Conservation (phyloP, 1,284 basidiomycete genomes). For the Hypsizygus ulmarius region DNA sequence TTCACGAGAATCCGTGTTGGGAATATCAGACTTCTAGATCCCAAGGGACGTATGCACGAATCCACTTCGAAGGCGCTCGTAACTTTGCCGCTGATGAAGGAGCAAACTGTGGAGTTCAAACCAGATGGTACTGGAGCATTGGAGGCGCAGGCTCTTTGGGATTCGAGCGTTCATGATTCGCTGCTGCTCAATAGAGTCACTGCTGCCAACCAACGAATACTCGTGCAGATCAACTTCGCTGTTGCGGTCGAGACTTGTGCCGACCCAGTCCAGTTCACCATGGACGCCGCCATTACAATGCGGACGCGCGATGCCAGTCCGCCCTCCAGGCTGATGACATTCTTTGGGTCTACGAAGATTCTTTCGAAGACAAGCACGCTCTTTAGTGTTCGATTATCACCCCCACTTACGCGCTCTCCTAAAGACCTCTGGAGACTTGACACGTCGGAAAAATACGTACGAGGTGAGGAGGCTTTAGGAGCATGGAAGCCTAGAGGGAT, state of each 20-base stretch:
- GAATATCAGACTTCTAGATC: conserved; percentile 81
- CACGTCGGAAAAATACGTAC: conserved; percentile 90
- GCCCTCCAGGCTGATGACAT: conserved; percentile 71
- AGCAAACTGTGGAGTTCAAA: conserved; percentile 70
- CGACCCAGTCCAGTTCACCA: conserved; percentile 81
- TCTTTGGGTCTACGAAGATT: conserved; percentile 76
- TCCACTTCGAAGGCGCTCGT: conserved; percentile 66
- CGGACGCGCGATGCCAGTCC: conserved; percentile 84
- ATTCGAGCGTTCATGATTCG: conserved; percentile 90
- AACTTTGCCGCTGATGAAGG: conserved; percentile 71
- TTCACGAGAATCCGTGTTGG: conserved; percentile 79
- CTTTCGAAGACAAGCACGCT: conserved; percentile 76
- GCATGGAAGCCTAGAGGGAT: conserved; percentile 88
- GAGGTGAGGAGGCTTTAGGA: conserved; percentile 83
- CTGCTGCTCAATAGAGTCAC: conserved; percentile 86
- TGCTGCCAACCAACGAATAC: conserved; percentile 70
- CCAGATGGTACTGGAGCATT: conserved; percentile 80
- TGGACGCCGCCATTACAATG: conserved; percentile 88
- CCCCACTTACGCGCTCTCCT: conserved; percentile 83
- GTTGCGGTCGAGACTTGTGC: conserved; percentile 82
- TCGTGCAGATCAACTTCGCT: conserved; percentile 76
- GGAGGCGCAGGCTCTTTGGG: conserved; percentile 80
- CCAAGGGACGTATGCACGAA: conserved; percentile 78
- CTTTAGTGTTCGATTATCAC: conserved; percentile 79
- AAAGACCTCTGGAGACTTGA: conserved; percentile 93